phyloP scores from a whole-genome alignment of 75 land plant genomes.

The Azolla pinnata region DNA sequence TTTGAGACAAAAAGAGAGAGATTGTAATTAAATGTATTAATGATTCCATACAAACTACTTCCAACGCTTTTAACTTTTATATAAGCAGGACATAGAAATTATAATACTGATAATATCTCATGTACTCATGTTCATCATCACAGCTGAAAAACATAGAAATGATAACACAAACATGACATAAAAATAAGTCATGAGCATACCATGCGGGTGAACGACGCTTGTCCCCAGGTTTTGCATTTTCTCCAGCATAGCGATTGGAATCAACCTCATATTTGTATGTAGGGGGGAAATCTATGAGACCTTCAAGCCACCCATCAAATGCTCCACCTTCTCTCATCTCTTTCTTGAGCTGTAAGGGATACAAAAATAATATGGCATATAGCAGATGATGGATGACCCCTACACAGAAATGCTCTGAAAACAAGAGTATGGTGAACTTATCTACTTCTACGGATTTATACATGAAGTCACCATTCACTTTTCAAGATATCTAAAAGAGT shows the following conservation, averaged over 20 bases:
- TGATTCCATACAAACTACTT: too few species aligned
- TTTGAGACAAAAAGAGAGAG: too few species aligned
- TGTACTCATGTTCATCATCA: background rate
- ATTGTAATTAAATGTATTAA: too few species aligned
- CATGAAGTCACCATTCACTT: too few species aligned
- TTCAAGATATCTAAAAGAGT: too few species aligned
- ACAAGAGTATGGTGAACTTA: too few species aligned
- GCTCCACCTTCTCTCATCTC: slow-evolving; percentile 60
- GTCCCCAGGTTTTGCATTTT: slow-evolving; percentile 46
- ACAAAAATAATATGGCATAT: background rate
- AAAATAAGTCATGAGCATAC: slow-evolving; percentile 23
- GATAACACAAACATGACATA: background rate
- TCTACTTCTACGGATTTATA: too few species aligned
- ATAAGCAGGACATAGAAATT: too few species aligned
- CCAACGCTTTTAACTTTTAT: too few species aligned
- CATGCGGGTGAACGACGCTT: slow-evolving; percentile 92
- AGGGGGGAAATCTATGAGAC: slow-evolving; percentile 78
- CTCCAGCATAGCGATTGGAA: slow-evolving; percentile 79
- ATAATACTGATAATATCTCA: background rate
- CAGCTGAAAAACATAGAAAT: background rate
- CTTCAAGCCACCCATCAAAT: slow-evolving; percentile 84
- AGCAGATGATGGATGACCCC: background rate
- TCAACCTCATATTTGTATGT: slow-evolving; percentile 80
- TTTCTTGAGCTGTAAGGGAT: slow-evolving; percentile 45
- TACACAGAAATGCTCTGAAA: too few species aligned